These are phyloP conservation scores for Mitragyna speciosa DNA, from an alignment of 257 asterid genomes.

Conservation along the genomic window DNA sequence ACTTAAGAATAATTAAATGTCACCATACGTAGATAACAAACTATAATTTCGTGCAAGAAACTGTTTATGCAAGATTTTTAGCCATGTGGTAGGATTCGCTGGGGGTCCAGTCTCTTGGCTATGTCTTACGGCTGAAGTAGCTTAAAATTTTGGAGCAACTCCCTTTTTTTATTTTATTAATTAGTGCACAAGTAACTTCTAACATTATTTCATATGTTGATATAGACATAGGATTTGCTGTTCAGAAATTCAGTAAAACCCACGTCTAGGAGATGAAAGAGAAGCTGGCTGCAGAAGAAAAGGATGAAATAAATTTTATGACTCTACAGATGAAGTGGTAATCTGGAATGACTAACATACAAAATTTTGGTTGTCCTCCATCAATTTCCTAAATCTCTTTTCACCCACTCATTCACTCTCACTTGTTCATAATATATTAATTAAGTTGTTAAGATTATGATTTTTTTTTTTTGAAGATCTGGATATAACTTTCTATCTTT, in stretches of 20 bases:
- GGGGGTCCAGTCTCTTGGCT: neutral
- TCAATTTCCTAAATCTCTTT: no score
- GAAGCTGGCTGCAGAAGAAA: no score
- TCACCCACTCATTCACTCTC: no score
- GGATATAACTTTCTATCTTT: no score
- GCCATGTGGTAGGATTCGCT: neutral
- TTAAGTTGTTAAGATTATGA: no score
- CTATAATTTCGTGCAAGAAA: conserved; percentile 49
- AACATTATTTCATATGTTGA: no score
- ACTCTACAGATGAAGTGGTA: neutral
- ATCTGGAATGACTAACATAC: neutral
- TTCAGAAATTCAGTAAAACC: neutral
- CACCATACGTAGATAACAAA: neutral
- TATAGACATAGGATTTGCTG: neutral
- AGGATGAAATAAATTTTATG: neutral
- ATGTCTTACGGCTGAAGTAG: neutral
- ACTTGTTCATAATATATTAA: no score
- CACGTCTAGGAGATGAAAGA: no score
- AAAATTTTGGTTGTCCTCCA: no score
- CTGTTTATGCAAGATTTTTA: neutral
- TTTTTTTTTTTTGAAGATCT: no score
- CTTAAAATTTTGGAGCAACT: neutral
- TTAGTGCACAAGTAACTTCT: no score
- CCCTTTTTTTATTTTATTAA: neutral
- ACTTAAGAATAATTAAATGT: neutral